Base-by-base conservation (phyloP, 1,139 yeast species). In the Pichia sp. region DNA sequence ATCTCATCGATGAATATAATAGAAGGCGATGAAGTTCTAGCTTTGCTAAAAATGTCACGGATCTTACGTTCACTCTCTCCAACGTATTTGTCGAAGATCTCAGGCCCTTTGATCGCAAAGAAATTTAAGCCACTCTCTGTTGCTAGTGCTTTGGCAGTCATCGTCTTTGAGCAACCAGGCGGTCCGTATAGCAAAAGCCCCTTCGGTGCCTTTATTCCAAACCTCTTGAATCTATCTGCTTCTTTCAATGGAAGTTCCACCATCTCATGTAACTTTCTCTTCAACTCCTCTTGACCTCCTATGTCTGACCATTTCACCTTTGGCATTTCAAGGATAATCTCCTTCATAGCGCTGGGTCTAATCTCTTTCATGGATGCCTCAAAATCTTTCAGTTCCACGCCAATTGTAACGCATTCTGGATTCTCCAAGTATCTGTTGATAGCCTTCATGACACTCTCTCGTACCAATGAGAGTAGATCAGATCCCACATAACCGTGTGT, bases 261-360 rank as follows among this genome's bases (percentile, higher is more conserved):
- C 57, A 93, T 93, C 54, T 91, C 98, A 26, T 72, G 72, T 47
- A 91, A 69, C 51, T 87, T 84, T 42, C 69, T 69, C 53, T 91
- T 91, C 40, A 91, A 67, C 15, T 74, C 79, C 16, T 80, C 78
- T 57, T 91, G 97, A 1, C 99, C 99, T 15, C 98, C 98, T 48
- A 91, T 88, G 59, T 93, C 98, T 12, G 75, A 64, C 98, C 98
- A 91, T 46, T 74, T 70, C 1, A 88, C 94, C 52, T 86, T 84
- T 4, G 98, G 97, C 72, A 88, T 85, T 52, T 91, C 99, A 37
- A 91, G 64, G 42, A 87, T 79, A 38, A 88, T 85, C 54, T 93
- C 98, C 41, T 96, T 72, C 98, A 93, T 91, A 2, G 97, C 98
- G 41, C 94, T 83, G 1, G 98, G 98, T 34, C 94, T 69, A 7